Evolutionary conservation across 257 asterid species (phyloP), one percentile per base, ranked within the genome.

Genomic region (Linderniella brevidens): DNA sequence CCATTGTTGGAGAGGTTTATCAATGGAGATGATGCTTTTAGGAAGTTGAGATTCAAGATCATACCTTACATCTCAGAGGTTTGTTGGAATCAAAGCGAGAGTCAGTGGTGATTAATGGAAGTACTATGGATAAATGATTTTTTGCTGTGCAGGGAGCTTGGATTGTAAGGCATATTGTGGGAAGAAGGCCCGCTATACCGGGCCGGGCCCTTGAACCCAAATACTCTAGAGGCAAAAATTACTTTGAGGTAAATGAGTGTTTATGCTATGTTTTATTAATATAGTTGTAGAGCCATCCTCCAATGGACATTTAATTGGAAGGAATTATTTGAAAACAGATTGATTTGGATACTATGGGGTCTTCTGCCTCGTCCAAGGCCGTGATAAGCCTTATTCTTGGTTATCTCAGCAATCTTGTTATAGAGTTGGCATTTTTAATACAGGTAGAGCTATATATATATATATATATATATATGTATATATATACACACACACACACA

Each of bases 161-260:
- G 95, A 83, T 87, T 16, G 97, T 83, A 45, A 87, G 76, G 76
- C 97, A 87, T 60, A 80, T 93, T 39, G 95, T 87, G 19, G 93
- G 97, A 20, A 74, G 78, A 64, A 87, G 80, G 53, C 81, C 95
- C 49, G 74, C 90, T 62, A 63, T 87, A 66, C 55, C 78, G 38
- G 97, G 97, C 48, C 95, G 71, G 63, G 92, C 90, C 4, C 80
- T 76, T 41, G 79, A 81, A 64, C 70, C 80, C 54, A 84, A 74
- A 74, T 87, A 87, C 69, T 80, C 65, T 47, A 75, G 61, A 15
- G 97, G 97, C 13, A 78, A 80, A 48, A 87, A 87, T 71, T 87
- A 87, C 79, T 71, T 87, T 72, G 97, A 87, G 93, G 97, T 87
- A 75, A 37, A 35, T 8, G 17, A 46, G 5, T 38, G 8, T 38